Evolutionary conservation across 345 rosid species (phyloP), one percentile per base, ranked within the genome.

Genomic region (Bruguiera gymnorhiza): DNA sequence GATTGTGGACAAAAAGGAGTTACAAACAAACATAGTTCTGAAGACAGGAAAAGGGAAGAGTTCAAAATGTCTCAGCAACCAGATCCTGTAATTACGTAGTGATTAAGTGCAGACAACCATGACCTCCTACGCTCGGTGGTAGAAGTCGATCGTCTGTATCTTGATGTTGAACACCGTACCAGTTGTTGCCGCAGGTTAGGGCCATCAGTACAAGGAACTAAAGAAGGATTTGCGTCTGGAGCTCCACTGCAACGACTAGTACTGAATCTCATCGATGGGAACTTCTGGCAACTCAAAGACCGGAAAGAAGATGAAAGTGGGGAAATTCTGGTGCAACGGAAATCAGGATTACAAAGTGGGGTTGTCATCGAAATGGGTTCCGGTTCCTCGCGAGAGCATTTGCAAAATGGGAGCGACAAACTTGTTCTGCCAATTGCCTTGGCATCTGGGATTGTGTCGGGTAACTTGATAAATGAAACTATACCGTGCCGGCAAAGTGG

Each of bases 401-500:
- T 73, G 79, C 96, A 95, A 61, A 87, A 86, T 59, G 93, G 58
- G 36, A 92, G 84, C 3, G 94, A 92, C 75, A 92, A 79, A 75
- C 94, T 86, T 26, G 97, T 81, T 81, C 96, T 83, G 52, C 86
- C 75, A 55, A 84, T 74, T 23, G 83, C 80, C 76, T 84, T 79
- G 10, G 69, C 61, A 11, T 75, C 57, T 31, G 86, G 75, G 74
- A 62, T 68, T 2, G 85, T 84, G 59, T 75, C 87, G 0, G 89
- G 88, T 20, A 92, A 93, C 82, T 76, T 90, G 36, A 80, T 74
- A 69, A 95, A 95, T 18, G 97, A 90, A 67, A 86, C 88, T 56
- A 92, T 90, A 55, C 98, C 91, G 10, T 90, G 84, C 27, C 97
- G 94, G 69, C 98, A 95, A 23, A 95, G 92, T 48, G 97, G 99